Evolutionary conservation across 345 rosid genomes (phyloP), one percentile per base, ranked within the genome.

Genomic region (rapeseed (Brassica napus)): DNA sequence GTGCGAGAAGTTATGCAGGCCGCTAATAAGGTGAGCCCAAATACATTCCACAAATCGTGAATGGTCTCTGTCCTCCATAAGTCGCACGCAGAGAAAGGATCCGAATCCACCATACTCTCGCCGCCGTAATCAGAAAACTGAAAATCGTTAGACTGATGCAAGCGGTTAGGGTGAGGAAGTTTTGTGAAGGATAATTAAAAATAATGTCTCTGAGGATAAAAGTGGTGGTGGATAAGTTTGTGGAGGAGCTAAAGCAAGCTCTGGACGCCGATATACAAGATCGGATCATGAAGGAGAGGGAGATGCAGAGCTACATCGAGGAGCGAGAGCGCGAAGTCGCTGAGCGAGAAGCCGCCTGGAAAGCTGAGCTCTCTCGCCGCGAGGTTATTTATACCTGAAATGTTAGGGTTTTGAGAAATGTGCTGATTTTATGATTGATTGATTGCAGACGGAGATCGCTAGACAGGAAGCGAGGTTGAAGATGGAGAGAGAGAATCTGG

Each of bases 281-380:
- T 75, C 83, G 99, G 76, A 85, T 91, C 55, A 94, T 94, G 99
- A 94, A 94, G 85, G 99, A 92, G 76, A 86, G 99, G 69, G 99
- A 94, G 92, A 94, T 94, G 99, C 99, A 94, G 81, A 90, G 97
- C 80, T 94, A 91, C 80, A 94, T 92, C 69, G 87, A 94, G 82
- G 98, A 94, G 75, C 94, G 98, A 0, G 98, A 94, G 79, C 98
- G 97, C 12, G 98, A 94, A 86, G 98, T 92, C 67, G 97, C 97
- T 6, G 97, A 94, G 72, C 91, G 97, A 39, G 98, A 94, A 82
- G 95, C 98, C 49, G 98, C 97, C 30, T 94, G 97, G 98, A 94
- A 94, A 81, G 97, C 98, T 11, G 97, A 92, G 87, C 95, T 94
- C 68, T 94, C 98, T 47, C 97, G 97, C 54, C 94, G 97, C 49